Evolutionary conservation across 164 flowering plant genomes (phyloP).

Genomic region (Tetracentron sinense): DNA sequence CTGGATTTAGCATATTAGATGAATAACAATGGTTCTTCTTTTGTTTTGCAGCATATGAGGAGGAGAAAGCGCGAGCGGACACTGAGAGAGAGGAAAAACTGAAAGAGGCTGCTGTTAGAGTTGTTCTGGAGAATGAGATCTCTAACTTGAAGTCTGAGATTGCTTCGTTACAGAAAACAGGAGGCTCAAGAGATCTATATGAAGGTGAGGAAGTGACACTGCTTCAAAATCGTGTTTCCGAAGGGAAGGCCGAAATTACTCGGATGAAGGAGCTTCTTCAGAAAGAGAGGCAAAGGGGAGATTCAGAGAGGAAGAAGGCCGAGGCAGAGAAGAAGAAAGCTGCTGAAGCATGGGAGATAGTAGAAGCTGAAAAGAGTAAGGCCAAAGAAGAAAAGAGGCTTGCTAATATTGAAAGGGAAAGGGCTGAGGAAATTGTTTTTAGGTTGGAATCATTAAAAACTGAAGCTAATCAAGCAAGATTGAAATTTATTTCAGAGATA

Average conservation of each 20-base stretch:
- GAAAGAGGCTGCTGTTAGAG: constrained; percentile 33
- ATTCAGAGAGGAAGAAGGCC: constrained; percentile 37
- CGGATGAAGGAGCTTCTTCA: constrained; percentile 41
- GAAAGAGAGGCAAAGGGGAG: constrained; percentile 42
- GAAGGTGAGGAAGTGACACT: constrained; percentile 22
- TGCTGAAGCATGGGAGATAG: constrained; percentile 36
- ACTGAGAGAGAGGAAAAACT: constrained; percentile 34
- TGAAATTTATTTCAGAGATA: constrained; percentile 27
- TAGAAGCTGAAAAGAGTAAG: constrained; percentile 44
- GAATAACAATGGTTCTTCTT: no score
- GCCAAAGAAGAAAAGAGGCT: no score
- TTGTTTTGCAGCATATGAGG: constrained; percentile 50
- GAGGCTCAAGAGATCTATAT: constrained; percentile 8
- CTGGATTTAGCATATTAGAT: no score
- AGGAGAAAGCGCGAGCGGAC: constrained; percentile 26
- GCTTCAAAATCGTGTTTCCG: constrained; percentile 36
- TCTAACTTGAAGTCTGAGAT: constrained; percentile 47
- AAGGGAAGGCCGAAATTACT: constrained; percentile 38
- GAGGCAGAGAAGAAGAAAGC: constrained; percentile 44
- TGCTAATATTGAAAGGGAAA: constrained; percentile 36
- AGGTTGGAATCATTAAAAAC: constrained; percentile 33
- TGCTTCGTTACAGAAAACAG: constrained; percentile 23
- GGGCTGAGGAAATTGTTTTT: constrained; percentile 44
- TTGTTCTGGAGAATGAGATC: constrained; percentile 58
- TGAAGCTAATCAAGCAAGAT: constrained; percentile 35